Percentiles rank a stretch among this genome's conserved stretches.
Conservation (phyloP, 108 stramenopile genomes). For the Pelagomonas calceolata region DNA sequence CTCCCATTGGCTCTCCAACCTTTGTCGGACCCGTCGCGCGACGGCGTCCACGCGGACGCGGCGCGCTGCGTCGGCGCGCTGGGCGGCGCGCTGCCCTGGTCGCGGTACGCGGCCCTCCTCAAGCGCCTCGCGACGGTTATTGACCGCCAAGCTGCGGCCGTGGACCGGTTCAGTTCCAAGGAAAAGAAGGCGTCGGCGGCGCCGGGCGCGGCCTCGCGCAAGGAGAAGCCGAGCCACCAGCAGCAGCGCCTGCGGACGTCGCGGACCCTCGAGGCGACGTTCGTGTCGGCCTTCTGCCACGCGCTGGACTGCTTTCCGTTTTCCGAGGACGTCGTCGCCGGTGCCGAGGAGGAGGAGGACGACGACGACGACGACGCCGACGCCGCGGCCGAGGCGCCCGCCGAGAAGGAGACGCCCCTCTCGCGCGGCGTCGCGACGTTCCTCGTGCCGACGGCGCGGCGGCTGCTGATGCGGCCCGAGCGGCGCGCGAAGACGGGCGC, state of each 20-base stretch:
- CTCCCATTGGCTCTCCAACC: constrained; percentile 73
- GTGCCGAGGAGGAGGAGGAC: constrained; percentile 15
- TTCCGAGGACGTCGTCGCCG: constrained; percentile 16
- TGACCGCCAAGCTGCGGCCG: no score
- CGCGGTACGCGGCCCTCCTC: constrained; percentile 48
- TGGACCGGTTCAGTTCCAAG: no score
- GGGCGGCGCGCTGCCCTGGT: constrained; percentile 60
- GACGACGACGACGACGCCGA: constrained; percentile 2
- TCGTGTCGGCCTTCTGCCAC: constrained; percentile 55
- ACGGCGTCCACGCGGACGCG: constrained; percentile 54
- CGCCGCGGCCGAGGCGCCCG: background rate
- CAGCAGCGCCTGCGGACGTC: no score
- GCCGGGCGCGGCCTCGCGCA: no score
- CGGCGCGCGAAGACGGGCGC: constrained; percentile 44
- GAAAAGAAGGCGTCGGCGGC: no score
- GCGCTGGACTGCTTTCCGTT: constrained; percentile 74
- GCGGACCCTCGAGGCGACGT: background rate
- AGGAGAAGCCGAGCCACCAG: no score
- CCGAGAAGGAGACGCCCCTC: background rate
- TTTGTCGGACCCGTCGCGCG: constrained; percentile 67
- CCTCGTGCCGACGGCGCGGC: constrained; percentile 22
- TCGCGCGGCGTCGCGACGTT: constrained; percentile 20
- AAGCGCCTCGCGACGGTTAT: background rate
- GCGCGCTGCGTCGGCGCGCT: constrained; percentile 66
- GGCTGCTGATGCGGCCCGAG: constrained; percentile 6